A percentile compares a stretch with the other conserved stretches of the same genome.
Conservation (phyloP, 2,329 filamentous ascomycete species). For the Botrytis fabae region DNA sequence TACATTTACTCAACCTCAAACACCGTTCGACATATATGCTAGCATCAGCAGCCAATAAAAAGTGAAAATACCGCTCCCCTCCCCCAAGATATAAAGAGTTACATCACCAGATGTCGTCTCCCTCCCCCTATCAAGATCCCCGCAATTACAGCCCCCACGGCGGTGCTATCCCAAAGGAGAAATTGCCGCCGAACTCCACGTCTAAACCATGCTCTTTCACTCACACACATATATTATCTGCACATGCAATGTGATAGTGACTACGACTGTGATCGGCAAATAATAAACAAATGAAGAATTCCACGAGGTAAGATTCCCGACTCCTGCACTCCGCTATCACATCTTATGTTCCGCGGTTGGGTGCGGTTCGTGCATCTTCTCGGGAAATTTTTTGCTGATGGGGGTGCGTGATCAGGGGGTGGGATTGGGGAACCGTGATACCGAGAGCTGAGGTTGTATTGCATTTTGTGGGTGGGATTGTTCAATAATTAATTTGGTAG, state of each 20-base stretch:
- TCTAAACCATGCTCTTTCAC: constrained; percentile 14
- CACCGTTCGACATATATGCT: background rate
- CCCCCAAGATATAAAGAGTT: background rate
- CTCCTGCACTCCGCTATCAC: constrained; percentile 17
- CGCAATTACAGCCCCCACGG: constrained; percentile 15
- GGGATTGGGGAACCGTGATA: background rate
- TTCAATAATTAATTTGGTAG: background rate
- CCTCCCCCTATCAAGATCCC: background rate
- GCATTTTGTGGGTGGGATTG: background rate
- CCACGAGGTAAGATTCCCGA: background rate
- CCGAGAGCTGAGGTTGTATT: background rate
- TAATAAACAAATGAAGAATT: background rate
- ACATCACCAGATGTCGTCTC: background rate
- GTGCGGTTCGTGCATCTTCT: constrained; percentile 1
- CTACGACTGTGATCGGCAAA: constrained; percentile 17
- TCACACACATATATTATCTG: constrained; percentile 7
- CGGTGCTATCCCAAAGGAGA: constrained; percentile 5
- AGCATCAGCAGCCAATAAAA: background rate
- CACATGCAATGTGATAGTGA: constrained; percentile 21
- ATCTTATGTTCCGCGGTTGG: background rate
- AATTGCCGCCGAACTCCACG: background rate
- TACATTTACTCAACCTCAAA: background rate
- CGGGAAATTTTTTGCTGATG: constrained; percentile 8
- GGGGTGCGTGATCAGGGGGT: constrained; percentile 6
- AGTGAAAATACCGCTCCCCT: background rate